Base-by-base conservation (phyloP, 768 basidiomycete species). In the Suillus subluteus region DNA sequence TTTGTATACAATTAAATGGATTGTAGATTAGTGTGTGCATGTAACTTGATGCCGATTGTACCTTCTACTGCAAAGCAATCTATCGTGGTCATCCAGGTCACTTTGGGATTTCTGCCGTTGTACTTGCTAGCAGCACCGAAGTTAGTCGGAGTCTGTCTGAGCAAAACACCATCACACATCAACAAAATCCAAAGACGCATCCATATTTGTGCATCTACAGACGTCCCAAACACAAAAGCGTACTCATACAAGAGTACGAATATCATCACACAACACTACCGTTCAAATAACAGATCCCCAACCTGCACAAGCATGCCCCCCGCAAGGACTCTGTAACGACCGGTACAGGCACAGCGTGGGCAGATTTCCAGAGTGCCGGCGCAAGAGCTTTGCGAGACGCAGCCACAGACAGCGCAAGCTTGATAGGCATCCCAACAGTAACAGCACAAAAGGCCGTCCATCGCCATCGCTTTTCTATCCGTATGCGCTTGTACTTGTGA, bases 201-300 rank as follows among this genome's bases (percentile, higher is more conserved):
- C 38, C 5, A 26, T 40, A n/a, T 56, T 5, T 37, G 21, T 38
- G 58, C 38, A 23, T 26, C 58, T 55, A 18, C 32, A 35, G 54
- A 55, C 9, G 9, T 55, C 32, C 8, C 38, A 16, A 40, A 40
- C 6, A 40, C 38, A 11, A 59, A 16, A 40, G 16, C 8, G 4
- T 16, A 21, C 38, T 38, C 23, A 26, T 16, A 26, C 15, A 8
- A 23, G 23, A 40, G 23, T 18, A 59, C 8, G 4, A 40, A 58
- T 18, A 26, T n/a, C 35, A 35, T 1, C 35, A 35, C 35, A 32
- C 32, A 32, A 32, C 21, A 63, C 79, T 86, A 94, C 91, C 91
- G 93, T 16, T 91, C 91, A 73, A 92, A 94, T 59, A 94, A 88
- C 68, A 92, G 74, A 80, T 94, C 91, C 15, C 89, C 88, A 62